Conservation (phyloP, 176 grass and related monocot genomes). For the Carex cristatella region DNA sequence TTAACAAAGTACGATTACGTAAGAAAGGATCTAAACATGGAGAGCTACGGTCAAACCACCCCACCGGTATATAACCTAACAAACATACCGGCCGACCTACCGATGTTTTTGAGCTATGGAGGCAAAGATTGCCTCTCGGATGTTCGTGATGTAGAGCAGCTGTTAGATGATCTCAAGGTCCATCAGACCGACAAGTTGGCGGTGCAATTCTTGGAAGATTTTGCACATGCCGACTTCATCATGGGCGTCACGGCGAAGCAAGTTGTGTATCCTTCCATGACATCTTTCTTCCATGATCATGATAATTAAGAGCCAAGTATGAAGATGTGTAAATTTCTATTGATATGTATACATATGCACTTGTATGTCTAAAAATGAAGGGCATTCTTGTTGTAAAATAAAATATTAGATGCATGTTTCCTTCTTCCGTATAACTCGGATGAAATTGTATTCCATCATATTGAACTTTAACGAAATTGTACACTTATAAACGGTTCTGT, state of each 20-base stretch:
- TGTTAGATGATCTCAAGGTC: conserved; percentile 45
- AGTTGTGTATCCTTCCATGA: conserved; percentile 46
- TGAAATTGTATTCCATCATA: background rate
- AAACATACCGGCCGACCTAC: conserved; percentile 42
- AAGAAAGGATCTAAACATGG: conserved; percentile 39
- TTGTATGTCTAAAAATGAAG: background rate
- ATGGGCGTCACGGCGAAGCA: conserved; percentile 66
- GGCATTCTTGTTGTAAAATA: conserved; percentile 2
- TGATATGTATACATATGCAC: background rate
- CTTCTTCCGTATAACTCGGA: too few relatives aligned
- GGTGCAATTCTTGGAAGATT: conserved; percentile 56
- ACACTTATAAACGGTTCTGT: background rate
- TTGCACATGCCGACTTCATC: conserved; percentile 69
- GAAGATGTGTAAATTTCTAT: background rate
- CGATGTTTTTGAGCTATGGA: conserved; percentile 80
- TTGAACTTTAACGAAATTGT: background rate
- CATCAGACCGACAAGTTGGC: conserved; percentile 41
- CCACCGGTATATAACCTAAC: conserved; percentile 57
- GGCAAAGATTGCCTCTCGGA: conserved; percentile 59
- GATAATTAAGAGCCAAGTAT: background rate
- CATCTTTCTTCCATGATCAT: conserved; percentile 40
- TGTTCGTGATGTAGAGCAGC: conserved; percentile 36
- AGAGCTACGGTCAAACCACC: conserved; percentile 37
- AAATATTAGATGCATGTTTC: background rate
- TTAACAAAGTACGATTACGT: conserved; percentile 65